Evolutionary conservation across 164 flowering plant species (phyloP).

Genomic region (Dillenia suffruticosa): DNA sequence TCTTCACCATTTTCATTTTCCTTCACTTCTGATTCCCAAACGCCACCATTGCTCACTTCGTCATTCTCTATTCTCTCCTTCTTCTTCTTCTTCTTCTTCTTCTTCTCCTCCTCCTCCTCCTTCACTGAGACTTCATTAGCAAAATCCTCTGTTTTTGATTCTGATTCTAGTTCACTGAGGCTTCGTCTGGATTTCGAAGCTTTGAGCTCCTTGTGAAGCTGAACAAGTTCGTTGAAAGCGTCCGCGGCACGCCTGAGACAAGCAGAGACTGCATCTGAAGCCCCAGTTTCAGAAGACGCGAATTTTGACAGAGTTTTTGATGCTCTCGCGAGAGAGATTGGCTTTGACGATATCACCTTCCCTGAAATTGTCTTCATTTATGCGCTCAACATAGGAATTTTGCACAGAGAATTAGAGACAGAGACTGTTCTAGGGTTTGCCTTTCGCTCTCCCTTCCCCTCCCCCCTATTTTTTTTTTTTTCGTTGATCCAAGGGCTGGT

Average conservation of each 20-base stretch:
- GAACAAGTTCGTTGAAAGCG: slow-evolving; percentile 27
- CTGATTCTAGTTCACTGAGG: not conserved
- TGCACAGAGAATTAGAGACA: too few species aligned
- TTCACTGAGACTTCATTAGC: not conserved
- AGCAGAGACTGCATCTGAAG: slow-evolving; percentile 16
- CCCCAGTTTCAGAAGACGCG: slow-evolving; percentile 18
- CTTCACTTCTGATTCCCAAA: too few species aligned
- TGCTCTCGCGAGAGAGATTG: slow-evolving; percentile 27
- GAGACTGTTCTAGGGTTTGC: too few species aligned
- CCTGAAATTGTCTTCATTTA: slow-evolving; percentile 21
- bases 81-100: too few species aligned
- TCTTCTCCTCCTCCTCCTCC: not conserved
- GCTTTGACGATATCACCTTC: slow-evolving; percentile 16
- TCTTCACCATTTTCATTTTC: not conserved
- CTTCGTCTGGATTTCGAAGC: slow-evolving; percentile 1
- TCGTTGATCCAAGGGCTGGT: too few species aligned
- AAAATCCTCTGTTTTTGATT: not conserved
- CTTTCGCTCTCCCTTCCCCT: too few species aligned
- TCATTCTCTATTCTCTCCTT: not conserved
- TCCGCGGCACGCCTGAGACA: slow-evolving; percentile 21
- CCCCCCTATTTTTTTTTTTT: too few species aligned
- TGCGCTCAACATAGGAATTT: not conserved
- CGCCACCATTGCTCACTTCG: not conserved
- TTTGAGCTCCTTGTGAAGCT: slow-evolving; percentile 20
- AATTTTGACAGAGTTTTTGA: slow-evolving; percentile 19